Conservation (phyloP, 192 early-diverging fungal species). For the Coemansia sp. region DNA sequence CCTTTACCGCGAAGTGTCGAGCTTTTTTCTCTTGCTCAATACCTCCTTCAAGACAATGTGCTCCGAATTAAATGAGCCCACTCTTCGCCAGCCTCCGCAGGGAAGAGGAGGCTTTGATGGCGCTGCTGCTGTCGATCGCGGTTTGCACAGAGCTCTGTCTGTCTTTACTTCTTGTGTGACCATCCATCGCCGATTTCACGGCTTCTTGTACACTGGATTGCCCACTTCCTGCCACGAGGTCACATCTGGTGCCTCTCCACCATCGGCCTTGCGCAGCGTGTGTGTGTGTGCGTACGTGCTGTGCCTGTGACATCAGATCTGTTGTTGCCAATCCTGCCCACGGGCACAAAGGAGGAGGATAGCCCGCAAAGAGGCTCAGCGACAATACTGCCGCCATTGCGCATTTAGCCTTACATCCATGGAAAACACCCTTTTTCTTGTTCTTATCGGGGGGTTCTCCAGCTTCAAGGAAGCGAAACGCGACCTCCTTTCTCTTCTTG, state of each 20-base stretch:
- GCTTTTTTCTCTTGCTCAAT: background rate
- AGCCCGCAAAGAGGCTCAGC: background rate
- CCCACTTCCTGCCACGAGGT: background rate
- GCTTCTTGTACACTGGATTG: background rate
- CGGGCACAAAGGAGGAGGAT: background rate
- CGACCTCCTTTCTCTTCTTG: background rate
- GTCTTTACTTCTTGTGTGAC: background rate
- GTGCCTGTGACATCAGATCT: conserved; percentile 1
- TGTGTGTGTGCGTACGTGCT: background rate
- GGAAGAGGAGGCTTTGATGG: background rate
- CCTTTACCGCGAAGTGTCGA: background rate
- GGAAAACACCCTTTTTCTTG: background rate
- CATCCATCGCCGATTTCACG: conserved; percentile 8
- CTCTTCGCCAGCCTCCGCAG: background rate
- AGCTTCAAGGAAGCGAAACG: background rate
- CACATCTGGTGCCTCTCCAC: background rate
- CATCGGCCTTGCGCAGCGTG: background rate
- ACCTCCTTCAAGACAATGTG: background rate
- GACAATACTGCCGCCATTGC: conserved; percentile 2
- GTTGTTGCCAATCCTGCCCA: conserved; percentile 1
- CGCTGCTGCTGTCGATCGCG: conserved; percentile 2
- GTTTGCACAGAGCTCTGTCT: background rate
- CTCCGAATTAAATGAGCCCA: background rate
- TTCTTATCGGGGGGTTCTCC: background rate
- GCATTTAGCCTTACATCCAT: conserved; percentile 5